Evolutionary conservation across 2,329 filamentous ascomycete genomes (phyloP), one percentile per base, ranked within the genome.

Genomic region (Geosmithia putterillii): DNA sequence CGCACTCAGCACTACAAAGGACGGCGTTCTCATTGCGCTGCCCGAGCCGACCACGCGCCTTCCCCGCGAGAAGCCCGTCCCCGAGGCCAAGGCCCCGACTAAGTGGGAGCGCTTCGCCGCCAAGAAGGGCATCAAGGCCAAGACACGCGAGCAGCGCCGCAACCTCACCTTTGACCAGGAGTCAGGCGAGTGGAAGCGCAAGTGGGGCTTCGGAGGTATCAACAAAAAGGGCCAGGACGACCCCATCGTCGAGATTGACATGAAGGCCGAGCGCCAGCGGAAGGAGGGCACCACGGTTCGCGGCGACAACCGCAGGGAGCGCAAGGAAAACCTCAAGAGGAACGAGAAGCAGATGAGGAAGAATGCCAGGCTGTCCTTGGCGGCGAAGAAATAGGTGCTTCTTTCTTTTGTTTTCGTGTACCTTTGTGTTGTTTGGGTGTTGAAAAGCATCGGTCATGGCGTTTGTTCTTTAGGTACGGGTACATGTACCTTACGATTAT

Each of bases 31-130:
- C 41, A 78, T 96, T 43, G 71, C 76, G 15, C 81, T 98, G 0
- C 92, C 92, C 0, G 62, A 74, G 0, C 70, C 79, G 0, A 67
- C 74, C 18, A 94, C 83, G 2, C 63, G 71, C 1, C 72, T 96
- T 4, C 92, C 92, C 20, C 83, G 92, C 53, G 89, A 95, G 68
- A 96, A 98, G 66, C 86, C 87, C 9, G 71, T 96, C 8, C 92
- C 92, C 1, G 74, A 79, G 44, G 75, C 80, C 52, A 92, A 89
- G 67, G 71, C 81, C 45, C 83, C 83, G 52, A 96, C 90, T 46
- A 95, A 88, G 63, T 98, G 92, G 92, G 83, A 95, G 70, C 79
- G 83, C 57, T 98, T 98, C 68, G 92, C 92, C 39, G 83, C 81
- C 63, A 94, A 94, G 78, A 94, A 95, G 74, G 92, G 92, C 44